Conservation (phyloP, 2,329 filamentous ascomycete genomes). For the Botrytis byssoidea region DNA sequence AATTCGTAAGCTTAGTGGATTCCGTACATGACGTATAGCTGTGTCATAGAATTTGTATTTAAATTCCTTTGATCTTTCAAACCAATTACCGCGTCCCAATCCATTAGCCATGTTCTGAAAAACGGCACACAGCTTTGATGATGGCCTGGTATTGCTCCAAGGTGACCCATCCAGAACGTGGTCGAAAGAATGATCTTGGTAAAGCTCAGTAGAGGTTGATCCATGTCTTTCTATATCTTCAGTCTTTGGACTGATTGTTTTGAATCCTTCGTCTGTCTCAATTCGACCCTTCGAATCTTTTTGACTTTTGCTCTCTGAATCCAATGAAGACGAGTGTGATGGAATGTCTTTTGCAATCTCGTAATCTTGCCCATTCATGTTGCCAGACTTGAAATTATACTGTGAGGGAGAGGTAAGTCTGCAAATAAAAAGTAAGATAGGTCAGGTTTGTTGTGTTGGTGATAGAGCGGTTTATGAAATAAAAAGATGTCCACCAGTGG, state of each 20-base stretch:
- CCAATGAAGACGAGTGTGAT: background rate
- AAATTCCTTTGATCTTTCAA: background rate
- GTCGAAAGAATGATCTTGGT: background rate
- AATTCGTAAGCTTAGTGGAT: fast-evolving
- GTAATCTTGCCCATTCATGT: background rate
- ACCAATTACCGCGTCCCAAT: background rate
- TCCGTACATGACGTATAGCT: background rate
- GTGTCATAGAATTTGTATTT: too few species aligned
- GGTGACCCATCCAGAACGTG: background rate
- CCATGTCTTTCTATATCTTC: background rate
- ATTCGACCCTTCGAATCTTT: fast-evolving
- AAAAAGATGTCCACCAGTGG: too few species aligned
- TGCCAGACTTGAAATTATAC: background rate
- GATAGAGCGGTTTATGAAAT: too few species aligned
- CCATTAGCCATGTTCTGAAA: background rate
- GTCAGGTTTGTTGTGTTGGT: too few species aligned
- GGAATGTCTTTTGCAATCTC: background rate
- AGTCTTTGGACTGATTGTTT: fast-evolving
- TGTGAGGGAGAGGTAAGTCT: background rate
- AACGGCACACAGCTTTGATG: background rate
- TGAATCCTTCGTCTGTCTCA: background rate
- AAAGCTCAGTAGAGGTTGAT: too few species aligned
- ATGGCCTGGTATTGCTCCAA: background rate
- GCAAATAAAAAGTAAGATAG: too few species aligned
- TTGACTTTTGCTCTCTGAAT: background rate